Evolutionary conservation across 1,284 basidiomycete genomes (phyloP), one percentile per base, ranked within the genome.

Genomic region (Testicularia cyperi): DNA sequence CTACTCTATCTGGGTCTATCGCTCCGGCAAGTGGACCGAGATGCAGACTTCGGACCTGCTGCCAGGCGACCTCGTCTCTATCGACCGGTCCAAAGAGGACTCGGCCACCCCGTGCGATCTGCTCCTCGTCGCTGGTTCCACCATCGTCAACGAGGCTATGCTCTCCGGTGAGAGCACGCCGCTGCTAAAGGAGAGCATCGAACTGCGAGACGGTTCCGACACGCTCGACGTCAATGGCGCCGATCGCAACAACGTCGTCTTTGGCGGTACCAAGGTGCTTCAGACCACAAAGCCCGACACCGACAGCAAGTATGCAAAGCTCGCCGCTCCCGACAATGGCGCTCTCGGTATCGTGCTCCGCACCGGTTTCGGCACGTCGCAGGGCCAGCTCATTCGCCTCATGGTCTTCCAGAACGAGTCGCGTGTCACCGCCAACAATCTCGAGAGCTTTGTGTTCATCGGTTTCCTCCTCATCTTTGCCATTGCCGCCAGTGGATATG

Each of bases 401-500:
- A 76, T 76, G 74, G 74, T 76, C 37, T 76, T 70, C 56, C 71
- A 70, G 42, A 74, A 74, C 43, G 74, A 76, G 44, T 69, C 65
- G 30, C 70, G 65, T 24, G 72, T 76, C 15, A 65, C 69, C 7
- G 74, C 72, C 26, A 73, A 74, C 66, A 76, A 75, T 55, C 41
- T 68, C 42, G 74, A 76, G 33, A 63, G 62, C 26, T 76, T 76
- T 47, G 61, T 76, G 24, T 76, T 76, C 44, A 76, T 76, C 39
- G 72, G 62, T 10, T 76, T 76, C 56, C 53, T 76, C 15, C 63
- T 76, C 39, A 51, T 76, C 41, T 76, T 76, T 44, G 74, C 74
- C 22, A 69, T 76, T 29, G 60, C 65, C 22, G 72, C 74, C 21
- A 71, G 68, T 39, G 61, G 61, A 8, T 76, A 76, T 35, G 74